Evolutionary conservation across 1,284 basidiomycete genomes (phyloP), one percentile per base, ranked within the genome.

Genomic region (Boletus austroedulis): DNA sequence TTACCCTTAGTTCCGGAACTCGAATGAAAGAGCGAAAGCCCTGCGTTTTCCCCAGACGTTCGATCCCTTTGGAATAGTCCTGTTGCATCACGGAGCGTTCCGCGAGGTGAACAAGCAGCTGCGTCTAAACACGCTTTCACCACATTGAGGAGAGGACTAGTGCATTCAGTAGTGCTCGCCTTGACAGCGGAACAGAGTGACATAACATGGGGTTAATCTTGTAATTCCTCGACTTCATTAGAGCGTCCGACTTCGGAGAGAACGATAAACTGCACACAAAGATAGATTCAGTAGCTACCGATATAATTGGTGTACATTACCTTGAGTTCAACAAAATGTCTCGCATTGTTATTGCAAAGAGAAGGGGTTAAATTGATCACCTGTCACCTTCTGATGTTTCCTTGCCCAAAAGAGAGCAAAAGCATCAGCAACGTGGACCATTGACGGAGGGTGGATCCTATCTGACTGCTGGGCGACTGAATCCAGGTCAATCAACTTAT

Each of bases 341-440:
- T 45, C 4, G 31, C 32, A 2, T 28, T 52, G 15, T 38, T 36
- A 26, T 46, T 32, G 28, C 60, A 56, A 19, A 5, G 5, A 2
- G 17, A 9, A 21, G 46, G 53, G 2, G 21, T 34, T 32, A 4
- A 15, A 21, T 53, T 21, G 14, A 61, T 53, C 15, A 14, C 48
- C 32, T 47, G 10, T 51, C n/a, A 54, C 60, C 15, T 51, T 50
- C 15, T 71, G 78, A 34, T 31, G 36, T 1, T 47, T 47, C 32
- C 47, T 47, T 34, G 40, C 19, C 29, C 58, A 31, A 11, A 28
- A 31, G 17, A 61, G 51, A 24, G 15, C 38, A 26, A 56, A 46
- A 9, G 29, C 36, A 26, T 47, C 38, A 9, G 51, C 59, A 15
- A 61, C 7, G 17, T 43, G 36, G 21, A 43, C 26, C 38, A 54